These are phyloP conservation scores for Pestalotiopsis sp. DNA, from an alignment of 2,329 filamentous ascomycete genomes.

Conservation along the genomic window DNA sequence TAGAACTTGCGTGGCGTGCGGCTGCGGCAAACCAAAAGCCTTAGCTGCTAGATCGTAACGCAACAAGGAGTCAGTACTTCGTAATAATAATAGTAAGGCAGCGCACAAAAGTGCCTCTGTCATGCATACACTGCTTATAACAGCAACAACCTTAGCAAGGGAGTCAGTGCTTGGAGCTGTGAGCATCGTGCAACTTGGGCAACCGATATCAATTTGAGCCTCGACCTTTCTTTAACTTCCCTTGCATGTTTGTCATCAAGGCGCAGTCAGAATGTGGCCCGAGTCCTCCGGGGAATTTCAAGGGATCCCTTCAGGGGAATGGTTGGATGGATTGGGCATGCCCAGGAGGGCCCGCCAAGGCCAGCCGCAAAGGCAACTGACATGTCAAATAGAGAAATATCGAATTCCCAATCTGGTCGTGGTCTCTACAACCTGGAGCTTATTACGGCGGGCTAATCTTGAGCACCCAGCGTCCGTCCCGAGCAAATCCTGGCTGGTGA, in stretches of 20 bases:
- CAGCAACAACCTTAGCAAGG: neutral
- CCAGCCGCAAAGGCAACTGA: conserved; percentile 7
- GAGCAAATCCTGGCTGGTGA: neutral
- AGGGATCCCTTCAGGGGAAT: neutral
- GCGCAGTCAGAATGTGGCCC: neutral
- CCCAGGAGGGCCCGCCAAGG: neutral
- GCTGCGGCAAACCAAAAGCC: neutral
- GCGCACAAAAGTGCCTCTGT: neutral
- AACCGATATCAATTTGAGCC: neutral
- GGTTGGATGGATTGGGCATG: neutral
- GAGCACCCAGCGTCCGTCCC: neutral
- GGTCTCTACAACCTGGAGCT: conserved; percentile 1
- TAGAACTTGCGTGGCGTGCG: neutral
- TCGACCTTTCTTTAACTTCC: neutral
- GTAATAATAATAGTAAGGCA: neutral
- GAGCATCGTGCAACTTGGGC: neutral
- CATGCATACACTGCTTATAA: neutral
- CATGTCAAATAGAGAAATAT: conserved; percentile 3
- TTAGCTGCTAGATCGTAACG: neutral
- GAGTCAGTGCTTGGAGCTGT: neutral
- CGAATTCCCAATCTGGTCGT: neutral
- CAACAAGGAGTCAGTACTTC: neutral
- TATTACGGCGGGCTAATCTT: conserved; percentile 5
- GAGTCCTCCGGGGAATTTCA: neutral
- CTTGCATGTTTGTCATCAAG: neutral